Conservation (phyloP, 1,284 basidiomycete species). For the Puccinia hordei region DNA sequence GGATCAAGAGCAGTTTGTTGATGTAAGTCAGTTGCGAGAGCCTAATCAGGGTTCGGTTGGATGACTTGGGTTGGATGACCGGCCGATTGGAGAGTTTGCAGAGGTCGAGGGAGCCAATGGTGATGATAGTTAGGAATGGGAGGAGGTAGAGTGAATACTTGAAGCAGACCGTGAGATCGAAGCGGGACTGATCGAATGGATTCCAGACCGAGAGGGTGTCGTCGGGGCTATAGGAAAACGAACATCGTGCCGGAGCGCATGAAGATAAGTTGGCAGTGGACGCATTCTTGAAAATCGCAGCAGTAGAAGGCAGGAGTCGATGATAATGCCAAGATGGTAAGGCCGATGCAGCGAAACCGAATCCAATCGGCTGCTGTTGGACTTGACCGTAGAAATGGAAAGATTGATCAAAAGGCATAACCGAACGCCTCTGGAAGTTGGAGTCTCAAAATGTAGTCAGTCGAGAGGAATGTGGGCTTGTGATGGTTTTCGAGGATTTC, state of each 20-base stretch:
- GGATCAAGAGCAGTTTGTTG: slow-evolving; percentile 11
- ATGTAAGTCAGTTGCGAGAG: slow-evolving; percentile 5
- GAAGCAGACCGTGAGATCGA: slow-evolving; percentile 39
- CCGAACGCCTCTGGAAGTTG: no score
- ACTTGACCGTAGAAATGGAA: slow-evolving; percentile 8
- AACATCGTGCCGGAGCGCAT: neutral
- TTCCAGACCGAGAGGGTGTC: slow-evolving; percentile 32
- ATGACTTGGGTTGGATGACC: neutral
- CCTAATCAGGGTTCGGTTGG: slow-evolving; percentile 8
- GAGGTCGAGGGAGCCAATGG: slow-evolving; percentile 19
- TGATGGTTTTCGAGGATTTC: no score
- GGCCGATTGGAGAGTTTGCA: slow-evolving; percentile 19
- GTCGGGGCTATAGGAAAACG: neutral
- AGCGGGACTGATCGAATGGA: slow-evolving; percentile 25
- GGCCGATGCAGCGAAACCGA: neutral
- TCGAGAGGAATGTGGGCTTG: no score
- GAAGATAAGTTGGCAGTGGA: neutral
- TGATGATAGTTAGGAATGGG: slow-evolving; percentile 24
- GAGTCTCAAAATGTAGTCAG: no score
- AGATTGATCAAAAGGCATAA: neutral
- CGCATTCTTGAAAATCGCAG: neutral
- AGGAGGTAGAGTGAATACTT: slow-evolving; percentile 24
- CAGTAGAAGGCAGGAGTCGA: neutral
- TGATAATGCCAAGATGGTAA: neutral
- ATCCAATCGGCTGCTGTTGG: slow-evolving; percentile 1